A percentile compares a stretch with the other conserved stretches of the same genome.
phyloP scores from a whole-genome alignment of 345 rosid genomes.

The Eucalyptus shirleyi region DNA sequence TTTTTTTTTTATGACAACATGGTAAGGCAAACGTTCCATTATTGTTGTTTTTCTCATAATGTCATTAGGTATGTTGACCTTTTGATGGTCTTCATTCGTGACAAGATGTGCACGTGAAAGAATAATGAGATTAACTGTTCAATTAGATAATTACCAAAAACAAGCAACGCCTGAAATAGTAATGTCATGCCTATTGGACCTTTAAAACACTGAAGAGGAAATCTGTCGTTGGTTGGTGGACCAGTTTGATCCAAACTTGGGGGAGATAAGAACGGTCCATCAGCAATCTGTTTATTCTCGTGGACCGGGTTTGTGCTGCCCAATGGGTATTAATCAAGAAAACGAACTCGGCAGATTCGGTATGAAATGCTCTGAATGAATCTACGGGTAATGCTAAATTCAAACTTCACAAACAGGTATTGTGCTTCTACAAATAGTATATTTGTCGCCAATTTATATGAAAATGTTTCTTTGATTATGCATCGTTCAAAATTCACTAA shows the following conservation, averaged over 20 bases:
- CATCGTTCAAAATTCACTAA: neutral
- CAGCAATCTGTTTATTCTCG: neutral
- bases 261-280: neutral
- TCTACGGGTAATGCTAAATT: neutral
- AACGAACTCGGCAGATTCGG: neutral
- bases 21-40: too few relatives aligned
- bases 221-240: neutral
- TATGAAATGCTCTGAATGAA: neutral
- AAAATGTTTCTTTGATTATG: neutral
- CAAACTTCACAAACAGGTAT: neutral
- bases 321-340: accelerated
- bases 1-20: too few relatives aligned
- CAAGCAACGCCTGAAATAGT: too few relatives aligned
- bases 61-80: too few relatives aligned
- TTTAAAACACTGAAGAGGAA: neutral
- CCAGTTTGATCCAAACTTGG: neutral
- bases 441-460: neutral
- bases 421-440: neutral
- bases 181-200: too few relatives aligned
- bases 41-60: too few relatives aligned
- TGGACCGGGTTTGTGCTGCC: neutral
- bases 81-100: too few relatives aligned
- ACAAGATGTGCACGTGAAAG: too few relatives aligned
- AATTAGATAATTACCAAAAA: too few relatives aligned
- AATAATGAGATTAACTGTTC: too few relatives aligned